Percentiles rank a stretch among this genome's conserved stretches.
Evolutionary conservation across 2,329 filamentous ascomycete species (phyloP).

Genomic region (Fusarium coffeatum): DNA sequence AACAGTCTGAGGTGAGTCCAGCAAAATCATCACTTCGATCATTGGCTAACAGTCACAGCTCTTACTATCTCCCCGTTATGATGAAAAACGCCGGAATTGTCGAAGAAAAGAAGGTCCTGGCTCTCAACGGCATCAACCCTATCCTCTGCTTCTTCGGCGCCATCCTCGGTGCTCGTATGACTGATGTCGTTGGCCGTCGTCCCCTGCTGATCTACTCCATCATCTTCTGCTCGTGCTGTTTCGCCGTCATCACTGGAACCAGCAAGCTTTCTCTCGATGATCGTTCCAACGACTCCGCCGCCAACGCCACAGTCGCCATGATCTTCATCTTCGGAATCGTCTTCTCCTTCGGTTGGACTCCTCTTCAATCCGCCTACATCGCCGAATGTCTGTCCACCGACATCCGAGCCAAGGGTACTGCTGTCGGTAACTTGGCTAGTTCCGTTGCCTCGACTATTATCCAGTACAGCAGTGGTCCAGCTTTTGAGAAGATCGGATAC

Average conservation of each 20-base stretch:
- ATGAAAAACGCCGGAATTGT: conserved; percentile 64
- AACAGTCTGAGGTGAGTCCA: conserved; percentile 55
- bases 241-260: conserved; percentile 62
- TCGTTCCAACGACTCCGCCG: conserved; percentile 50
- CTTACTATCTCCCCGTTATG: conserved; percentile 67
- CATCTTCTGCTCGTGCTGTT: conserved; percentile 59
- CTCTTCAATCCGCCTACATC: conserved; percentile 62
- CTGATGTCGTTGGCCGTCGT: conserved; percentile 68
- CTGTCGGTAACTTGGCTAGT: conserved; percentile 56
- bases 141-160: conserved; percentile 63
- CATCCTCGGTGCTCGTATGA: conserved; percentile 65
- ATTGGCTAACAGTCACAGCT: conserved; percentile 30
- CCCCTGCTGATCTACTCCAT: conserved; percentile 63
- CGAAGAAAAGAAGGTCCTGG: conserved; percentile 58
- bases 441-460: conserved; percentile 54
- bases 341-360: conserved; percentile 63
- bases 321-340: conserved; percentile 64
- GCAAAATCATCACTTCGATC: too few species aligned
- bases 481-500: conserved; percentile 57
- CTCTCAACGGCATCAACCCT: conserved; percentile 65
- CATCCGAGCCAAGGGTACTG: conserved; percentile 59
- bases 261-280: conserved; percentile 57
- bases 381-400: conserved; percentile 59
- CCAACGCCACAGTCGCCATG: conserved; percentile 60
- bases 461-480: conserved; percentile 58